These are phyloP conservation scores for Candida schatavii DNA, from an alignment of 805 yeast genomes.

Conservation along the genomic window DNA sequence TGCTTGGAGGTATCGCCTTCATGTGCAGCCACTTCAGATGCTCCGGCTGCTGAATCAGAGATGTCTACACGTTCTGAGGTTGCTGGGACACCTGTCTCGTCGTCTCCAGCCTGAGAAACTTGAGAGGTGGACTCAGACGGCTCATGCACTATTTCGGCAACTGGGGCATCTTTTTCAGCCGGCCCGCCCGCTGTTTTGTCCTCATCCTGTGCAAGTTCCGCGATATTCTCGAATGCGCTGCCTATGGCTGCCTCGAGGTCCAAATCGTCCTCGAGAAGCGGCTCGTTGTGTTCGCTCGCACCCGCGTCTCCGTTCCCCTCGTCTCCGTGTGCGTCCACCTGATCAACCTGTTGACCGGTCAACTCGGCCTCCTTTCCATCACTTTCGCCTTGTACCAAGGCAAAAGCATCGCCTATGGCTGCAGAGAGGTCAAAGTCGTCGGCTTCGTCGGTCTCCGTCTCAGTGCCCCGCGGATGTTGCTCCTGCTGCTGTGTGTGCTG, in stretches of 20 bases:
- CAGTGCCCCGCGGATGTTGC: neutral
- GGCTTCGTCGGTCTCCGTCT: neutral
- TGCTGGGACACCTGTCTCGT: neutral
- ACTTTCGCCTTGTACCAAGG: neutral
- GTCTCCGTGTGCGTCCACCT: neutral
- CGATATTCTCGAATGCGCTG: conserved; percentile 8
- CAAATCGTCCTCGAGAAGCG: conserved; percentile 2
- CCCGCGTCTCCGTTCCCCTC: neutral
- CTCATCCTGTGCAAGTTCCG: neutral
- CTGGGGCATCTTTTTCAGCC: neutral
- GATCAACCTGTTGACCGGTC: neutral
- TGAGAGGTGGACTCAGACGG: neutral
- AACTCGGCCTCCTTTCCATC: neutral
- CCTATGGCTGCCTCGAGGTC: conserved; percentile 15
- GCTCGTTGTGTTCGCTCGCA: neutral
- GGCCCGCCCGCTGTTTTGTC: neutral
- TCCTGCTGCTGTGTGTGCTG: neutral
- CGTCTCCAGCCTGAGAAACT: neutral
- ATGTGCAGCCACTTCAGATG: neutral
- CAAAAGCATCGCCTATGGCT: conserved; percentile 14
- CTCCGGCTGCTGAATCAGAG: neutral
- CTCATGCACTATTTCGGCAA: neutral
- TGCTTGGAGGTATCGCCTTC: neutral
- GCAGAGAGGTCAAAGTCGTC: conserved; percentile 12
- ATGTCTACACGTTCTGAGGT: neutral